Conservation (phyloP, 2,329 filamentous ascomycete species). For the Colletotrichum ledebouriae region DNA sequence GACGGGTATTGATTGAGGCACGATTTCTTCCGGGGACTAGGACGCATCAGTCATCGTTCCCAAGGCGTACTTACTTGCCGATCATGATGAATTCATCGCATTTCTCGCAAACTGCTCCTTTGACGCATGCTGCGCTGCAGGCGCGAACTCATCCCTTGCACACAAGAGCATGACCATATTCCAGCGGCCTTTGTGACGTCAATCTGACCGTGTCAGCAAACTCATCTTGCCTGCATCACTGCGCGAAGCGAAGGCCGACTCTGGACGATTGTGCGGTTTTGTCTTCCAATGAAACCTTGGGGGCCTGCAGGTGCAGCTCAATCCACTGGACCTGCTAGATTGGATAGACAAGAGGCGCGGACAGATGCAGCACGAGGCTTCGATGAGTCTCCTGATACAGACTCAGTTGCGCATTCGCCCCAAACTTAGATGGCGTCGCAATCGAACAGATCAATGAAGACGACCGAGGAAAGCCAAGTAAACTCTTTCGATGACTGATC, state of each 20-base stretch:
- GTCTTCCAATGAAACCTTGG: background rate
- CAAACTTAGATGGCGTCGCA: too few relatives aligned
- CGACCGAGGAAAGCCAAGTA: too few relatives aligned
- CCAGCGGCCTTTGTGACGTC: background rate
- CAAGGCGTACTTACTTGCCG: background rate
- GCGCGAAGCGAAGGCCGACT: background rate
- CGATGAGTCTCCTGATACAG: too few relatives aligned
- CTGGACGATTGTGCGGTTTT: background rate
- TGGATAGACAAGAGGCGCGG: too few relatives aligned
- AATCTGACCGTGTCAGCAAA: background rate
- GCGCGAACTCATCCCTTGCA: background rate
- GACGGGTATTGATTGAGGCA: slow-evolving; percentile 21
- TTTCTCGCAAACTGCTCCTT: background rate
- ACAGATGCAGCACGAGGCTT: too few relatives aligned
- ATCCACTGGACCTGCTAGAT: too few relatives aligned
- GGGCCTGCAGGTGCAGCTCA: background rate
- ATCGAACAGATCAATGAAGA: too few relatives aligned
- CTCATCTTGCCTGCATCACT: background rate
- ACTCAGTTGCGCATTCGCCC: too few relatives aligned
- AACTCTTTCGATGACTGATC: too few relatives aligned
- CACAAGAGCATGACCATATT: background rate
- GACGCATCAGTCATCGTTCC: too few relatives aligned
- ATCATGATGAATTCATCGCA: background rate
- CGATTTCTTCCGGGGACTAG: background rate
- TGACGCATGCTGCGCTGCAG: slow-evolving; percentile 10